These are phyloP conservation scores for Gonium pectorale DNA, from an alignment of 139 green algal species.

Conservation along the genomic window DNA sequence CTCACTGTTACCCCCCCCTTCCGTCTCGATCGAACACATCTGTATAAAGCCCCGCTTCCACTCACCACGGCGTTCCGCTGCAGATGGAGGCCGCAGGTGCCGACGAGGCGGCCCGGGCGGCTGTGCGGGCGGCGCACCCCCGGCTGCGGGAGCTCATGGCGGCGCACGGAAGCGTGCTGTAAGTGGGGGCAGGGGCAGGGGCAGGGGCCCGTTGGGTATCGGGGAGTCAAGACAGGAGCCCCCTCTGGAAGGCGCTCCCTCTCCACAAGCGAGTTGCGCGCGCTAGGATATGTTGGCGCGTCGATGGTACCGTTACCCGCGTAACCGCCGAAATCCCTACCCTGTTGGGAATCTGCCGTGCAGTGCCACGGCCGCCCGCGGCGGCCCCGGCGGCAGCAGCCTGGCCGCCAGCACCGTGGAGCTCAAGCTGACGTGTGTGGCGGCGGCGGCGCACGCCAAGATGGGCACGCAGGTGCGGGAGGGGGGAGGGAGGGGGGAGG, in stretches of 20 bases:
- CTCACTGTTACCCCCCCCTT: no score
- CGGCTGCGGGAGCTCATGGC: constrained; percentile 56
- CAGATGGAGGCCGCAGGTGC: constrained; percentile 1
- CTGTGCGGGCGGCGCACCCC: constrained; percentile 51
- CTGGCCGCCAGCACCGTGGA: constrained; percentile 42
- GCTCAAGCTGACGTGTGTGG: constrained; percentile 61
- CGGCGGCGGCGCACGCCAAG: constrained; percentile 45
- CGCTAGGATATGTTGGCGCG: no score
- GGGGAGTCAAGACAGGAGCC: no score
- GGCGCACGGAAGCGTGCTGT: constrained; percentile 59
- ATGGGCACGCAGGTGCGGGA: constrained; percentile 55
- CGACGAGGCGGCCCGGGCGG: not conserved
- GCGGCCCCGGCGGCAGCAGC: not conserved
- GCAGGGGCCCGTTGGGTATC: no score
- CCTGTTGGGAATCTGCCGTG: not conserved
- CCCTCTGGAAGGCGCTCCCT: no score
- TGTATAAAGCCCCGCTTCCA: no score
- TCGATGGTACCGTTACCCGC: no score
- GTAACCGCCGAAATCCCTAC: not conserved
- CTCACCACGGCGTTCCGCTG: not conserved
- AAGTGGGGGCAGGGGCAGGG: no score
- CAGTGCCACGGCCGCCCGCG: constrained; percentile 23
- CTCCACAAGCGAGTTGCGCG: no score
- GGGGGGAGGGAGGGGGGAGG: not conserved
- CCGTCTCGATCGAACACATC: no score